Base-by-base conservation (phyloP, 2,329 filamentous ascomycete species). In the Beauveria rudraprayagi region DNA sequence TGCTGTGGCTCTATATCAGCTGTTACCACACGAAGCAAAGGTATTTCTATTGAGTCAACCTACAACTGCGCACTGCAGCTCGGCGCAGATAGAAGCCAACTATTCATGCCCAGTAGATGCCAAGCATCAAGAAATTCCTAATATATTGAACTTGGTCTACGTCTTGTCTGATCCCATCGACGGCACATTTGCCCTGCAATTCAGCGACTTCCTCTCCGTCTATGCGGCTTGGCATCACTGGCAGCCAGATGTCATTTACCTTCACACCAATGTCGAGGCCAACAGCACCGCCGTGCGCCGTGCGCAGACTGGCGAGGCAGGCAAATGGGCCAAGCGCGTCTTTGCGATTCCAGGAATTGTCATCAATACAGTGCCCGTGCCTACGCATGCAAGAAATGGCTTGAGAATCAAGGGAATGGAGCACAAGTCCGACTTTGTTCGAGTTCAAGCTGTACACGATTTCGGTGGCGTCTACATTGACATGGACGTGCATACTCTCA, bases 361-460 rank as follows among this genome's bases (percentile, higher is more conserved):
- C 2, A 50, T 69, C 46, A 65, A 66, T 19, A 70, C 85, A 80
- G 19, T 64, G 53, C 10, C 53, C 17, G 50, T 57, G 3, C 67
- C 65, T 9, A 60, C 47, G 7, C 28, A 43, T 4, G 65, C 67
- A 0, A 19, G 17, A n/a, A 66, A 67, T 46, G 66, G 66, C 9
- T 30, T 62, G 7, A 37, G 43, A 17, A 65, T 67, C n/a, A 37
- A 17, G 1, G 48, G 53, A 1, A 59, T 66, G 54, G 63, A 66
- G 51, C 67, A 68, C 59, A 61, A 63, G 54, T 63, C 63, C 1
- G 66, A 69, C 47, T 66, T 69, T 55, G 62, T 67, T 11, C 63
- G 66, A 9, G 67, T 66, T 46, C 61, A 64, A 24, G 67, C 64
- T 2, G 58, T 68, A 3, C 58, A 64, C 10, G 61, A 67, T 4